Conservation (phyloP, 805 yeast genomes). For the Tanozyma kutaoensis region DNA sequence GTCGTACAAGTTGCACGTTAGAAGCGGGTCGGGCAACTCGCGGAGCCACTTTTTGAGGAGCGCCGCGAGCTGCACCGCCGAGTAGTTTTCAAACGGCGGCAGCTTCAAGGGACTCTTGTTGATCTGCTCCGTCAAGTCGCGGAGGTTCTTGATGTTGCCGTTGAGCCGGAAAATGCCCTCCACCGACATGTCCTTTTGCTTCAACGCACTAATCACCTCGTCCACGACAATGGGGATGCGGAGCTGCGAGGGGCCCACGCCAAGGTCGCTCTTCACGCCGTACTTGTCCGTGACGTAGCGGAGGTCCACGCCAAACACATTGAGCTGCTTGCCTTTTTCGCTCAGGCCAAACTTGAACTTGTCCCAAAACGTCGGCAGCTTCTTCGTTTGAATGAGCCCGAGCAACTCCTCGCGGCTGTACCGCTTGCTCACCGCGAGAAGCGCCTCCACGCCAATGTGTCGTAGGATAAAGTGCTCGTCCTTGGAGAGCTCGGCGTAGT, state of each 20-base stretch:
- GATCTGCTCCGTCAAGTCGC: conserved; percentile 59
- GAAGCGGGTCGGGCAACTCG: conserved; percentile 83
- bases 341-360: conserved; percentile 27
- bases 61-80: conserved; percentile 88
- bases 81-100: conserved; percentile 62
- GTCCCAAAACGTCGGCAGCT: conserved; percentile 38
- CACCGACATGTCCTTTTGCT: conserved; percentile 85
- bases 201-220: conserved; percentile 70
- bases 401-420: conserved; percentile 23
- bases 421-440: conserved; percentile 17
- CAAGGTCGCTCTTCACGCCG: conserved; percentile 77
- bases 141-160: conserved; percentile 80
- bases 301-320: conserved; percentile 71
- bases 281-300: conserved; percentile 51
- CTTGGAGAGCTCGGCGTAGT: conserved; percentile 51
- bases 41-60: conserved; percentile 81
- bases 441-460: conserved; percentile 44
- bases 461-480: conserved; percentile 46
- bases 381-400: conserved; percentile 27
- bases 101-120: conserved; percentile 60
- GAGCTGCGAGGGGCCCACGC: conserved; percentile 70
- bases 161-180: conserved; percentile 95
- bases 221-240: conserved; percentile 79
- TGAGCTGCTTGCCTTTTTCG: conserved; percentile 11
- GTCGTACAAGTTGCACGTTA: conserved; percentile 64